Conservation (phyloP, 108 stramenopile species). For the Nitzschia sp. region DNA sequence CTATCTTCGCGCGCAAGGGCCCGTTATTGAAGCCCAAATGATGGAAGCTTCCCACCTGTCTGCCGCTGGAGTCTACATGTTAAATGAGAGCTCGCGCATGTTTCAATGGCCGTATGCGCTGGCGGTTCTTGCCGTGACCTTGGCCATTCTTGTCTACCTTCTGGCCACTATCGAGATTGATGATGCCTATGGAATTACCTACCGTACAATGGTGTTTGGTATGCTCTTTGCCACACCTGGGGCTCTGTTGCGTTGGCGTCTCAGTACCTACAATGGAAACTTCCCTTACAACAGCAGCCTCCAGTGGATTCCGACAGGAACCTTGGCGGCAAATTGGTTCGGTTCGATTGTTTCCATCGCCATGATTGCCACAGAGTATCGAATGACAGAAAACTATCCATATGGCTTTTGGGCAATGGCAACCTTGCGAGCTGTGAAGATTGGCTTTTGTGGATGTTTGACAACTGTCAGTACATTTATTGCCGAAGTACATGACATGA, state of each 20-base stretch:
- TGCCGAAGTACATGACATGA: constrained; percentile 40
- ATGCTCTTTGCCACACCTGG: constrained; percentile 56
- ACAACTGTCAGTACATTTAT: constrained; percentile 72
- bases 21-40: not conserved
- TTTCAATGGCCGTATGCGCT: constrained; percentile 3
- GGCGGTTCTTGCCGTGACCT: not conserved
- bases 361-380: constrained; percentile 36
- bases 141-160: not conserved
- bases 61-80: constrained; percentile 9
- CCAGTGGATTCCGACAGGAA: constrained; percentile 60
- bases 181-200: constrained; percentile 32
- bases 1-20: constrained; percentile 15
- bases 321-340: constrained; percentile 56
- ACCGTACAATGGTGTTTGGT: constrained; percentile 42
- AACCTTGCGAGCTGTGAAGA: constrained; percentile 39
- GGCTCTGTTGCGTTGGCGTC: constrained; percentile 57
- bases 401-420: constrained; percentile 38
- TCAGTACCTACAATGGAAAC: too few relatives aligned
- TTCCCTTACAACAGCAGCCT: not conserved
- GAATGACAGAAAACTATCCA: constrained; percentile 2
- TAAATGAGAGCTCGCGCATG: not conserved
- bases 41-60: constrained; percentile 1
- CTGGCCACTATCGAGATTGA: constrained; percentile 3
- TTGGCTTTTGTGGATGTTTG: constrained; percentile 70
- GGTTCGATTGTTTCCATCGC: constrained; percentile 44